Percentiles rank a stretch among this genome's conserved stretches.
phyloP scores from a whole-genome alignment of 306 rosid species.

The Medicago truncatula region DNA sequence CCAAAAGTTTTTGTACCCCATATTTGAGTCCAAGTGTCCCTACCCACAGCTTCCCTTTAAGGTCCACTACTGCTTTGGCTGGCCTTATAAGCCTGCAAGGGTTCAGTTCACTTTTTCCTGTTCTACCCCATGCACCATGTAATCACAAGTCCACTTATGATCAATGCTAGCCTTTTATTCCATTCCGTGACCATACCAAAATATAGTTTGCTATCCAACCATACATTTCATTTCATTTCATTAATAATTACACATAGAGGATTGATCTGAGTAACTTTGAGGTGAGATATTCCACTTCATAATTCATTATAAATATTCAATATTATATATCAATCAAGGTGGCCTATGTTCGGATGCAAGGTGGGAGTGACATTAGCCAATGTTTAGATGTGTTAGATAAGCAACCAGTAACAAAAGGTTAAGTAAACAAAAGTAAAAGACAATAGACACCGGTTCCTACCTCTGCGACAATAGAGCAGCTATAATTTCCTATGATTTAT shows the following conservation, averaged over 20 bases:
- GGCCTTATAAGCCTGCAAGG: slow-evolving; percentile 42
- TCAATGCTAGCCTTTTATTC: slow-evolving; percentile 39
- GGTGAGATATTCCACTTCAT: too few relatives aligned
- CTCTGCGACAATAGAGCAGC: too few relatives aligned
- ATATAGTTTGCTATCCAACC: slow-evolving; percentile 30
- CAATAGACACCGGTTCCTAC: too few relatives aligned
- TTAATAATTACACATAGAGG: neutral
- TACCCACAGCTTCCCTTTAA: slow-evolving; percentile 37
- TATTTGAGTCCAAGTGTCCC: slow-evolving; percentile 47
- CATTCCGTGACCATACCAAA: slow-evolving; percentile 52
- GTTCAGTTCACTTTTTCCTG: slow-evolving; percentile 39
- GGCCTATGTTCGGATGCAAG: too few relatives aligned
- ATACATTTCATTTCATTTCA: slow-evolving; percentile 41
- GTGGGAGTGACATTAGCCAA: too few relatives aligned
- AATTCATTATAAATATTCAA: too few relatives aligned
- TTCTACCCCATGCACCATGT: slow-evolving; percentile 44
- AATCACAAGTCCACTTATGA: slow-evolving; percentile 33
- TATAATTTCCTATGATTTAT: too few relatives aligned
- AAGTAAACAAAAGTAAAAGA: too few relatives aligned
- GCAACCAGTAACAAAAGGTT: too few relatives aligned
- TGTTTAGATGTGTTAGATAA: too few relatives aligned
- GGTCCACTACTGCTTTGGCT: slow-evolving; percentile 39
- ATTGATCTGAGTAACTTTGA: too few relatives aligned
- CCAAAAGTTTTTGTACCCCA: slow-evolving; percentile 37
- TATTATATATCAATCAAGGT: too few relatives aligned